Conservation (phyloP, 2,329 filamentous ascomycete species). For the Acrocalymma vagum region DNA sequence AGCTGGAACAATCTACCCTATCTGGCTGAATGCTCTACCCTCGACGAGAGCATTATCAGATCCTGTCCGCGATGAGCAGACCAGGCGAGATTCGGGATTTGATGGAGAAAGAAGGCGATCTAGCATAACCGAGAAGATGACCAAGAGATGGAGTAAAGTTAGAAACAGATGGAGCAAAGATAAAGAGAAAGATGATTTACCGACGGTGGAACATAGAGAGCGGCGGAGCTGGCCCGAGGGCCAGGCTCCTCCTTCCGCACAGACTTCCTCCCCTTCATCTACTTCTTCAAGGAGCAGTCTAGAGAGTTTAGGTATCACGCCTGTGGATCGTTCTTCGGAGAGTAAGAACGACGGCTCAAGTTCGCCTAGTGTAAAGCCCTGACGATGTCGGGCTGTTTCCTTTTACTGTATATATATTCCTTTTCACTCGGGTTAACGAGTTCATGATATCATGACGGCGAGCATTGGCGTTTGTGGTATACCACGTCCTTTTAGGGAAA, state of each 20-base stretch:
- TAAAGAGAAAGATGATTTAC: slow-evolving; percentile 29
- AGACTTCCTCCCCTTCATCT: too few relatives aligned
- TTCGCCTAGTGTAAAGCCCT: too few relatives aligned
- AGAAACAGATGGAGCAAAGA: slow-evolving; percentile 29
- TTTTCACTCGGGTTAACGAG: too few relatives aligned
- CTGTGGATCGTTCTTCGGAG: too few relatives aligned
- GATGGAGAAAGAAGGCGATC: slow-evolving; percentile 32
- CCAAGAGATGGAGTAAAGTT: slow-evolving; percentile 30
- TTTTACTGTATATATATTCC: too few relatives aligned
- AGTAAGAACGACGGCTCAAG: too few relatives aligned
- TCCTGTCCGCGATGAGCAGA: slow-evolving; percentile 49
- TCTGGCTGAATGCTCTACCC: slow-evolving; percentile 61
- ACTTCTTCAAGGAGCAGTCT: too few relatives aligned
- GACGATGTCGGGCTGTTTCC: too few relatives aligned
- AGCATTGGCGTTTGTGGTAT: too few relatives aligned
- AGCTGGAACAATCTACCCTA: slow-evolving; percentile 60
- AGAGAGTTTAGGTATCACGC: too few relatives aligned
- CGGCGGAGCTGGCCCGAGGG: slow-evolving; percentile 40
- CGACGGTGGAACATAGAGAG: slow-evolving; percentile 41
- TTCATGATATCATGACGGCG: too few relatives aligned
- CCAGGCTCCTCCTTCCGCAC: slow-evolving; percentile 20
- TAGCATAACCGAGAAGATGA: slow-evolving; percentile 23
- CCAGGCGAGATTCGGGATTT: slow-evolving; percentile 30
- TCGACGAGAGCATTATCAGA: slow-evolving; percentile 61
- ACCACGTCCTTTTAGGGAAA: too few relatives aligned